Base-by-base conservation (phyloP, 2,329 filamentous ascomycete species). In the Nemania sp. region DNA sequence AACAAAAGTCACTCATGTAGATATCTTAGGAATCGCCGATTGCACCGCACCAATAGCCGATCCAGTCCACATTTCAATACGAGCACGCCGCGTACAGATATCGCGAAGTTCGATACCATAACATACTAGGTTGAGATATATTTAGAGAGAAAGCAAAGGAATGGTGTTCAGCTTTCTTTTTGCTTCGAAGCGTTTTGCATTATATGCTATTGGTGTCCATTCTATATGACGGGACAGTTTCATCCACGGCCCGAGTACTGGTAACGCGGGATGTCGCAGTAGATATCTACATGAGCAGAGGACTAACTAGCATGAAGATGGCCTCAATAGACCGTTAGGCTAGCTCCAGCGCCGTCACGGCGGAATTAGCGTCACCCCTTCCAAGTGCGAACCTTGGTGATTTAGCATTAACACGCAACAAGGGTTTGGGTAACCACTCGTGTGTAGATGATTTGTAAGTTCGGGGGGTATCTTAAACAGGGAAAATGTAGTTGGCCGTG, bases 381-480 rank as follows among this genome's bases (percentile, higher is more conserved):
- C 54, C 26, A 22, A 45, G 32, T 20, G 15, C 52, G 18, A 22
- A 52, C 8, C 26, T 53, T n/a, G 27, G 56, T 51, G 11, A 57
- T 56, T 38, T 49, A 22, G 26, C 45, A 65, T 51, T 51, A 53
- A 63, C 29, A 53, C 51, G 62, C n/a, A 32, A 55, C 24, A 35
- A 53, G 22, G 45, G 27, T 45, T n/a, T 38, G 52, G 35, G 57
- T 60, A 18, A 57, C 51, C 55, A 47, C 57, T 60, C 29, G 51
- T 55, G 45, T 63, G 59, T 45, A 58, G 65, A 62, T 43, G 58
- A 32, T 47, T n/a, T 7, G 49, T 49, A 53, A 32, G 24, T 59
- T 66, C 26, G 62, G 62, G 70, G 66, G 70, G 66, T 69, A 66
- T 72, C 68, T 70, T 51, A 64, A 55, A 32, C 51, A 38, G 55